These are phyloP conservation scores for Xenosphaeropsis pyriputrescens DNA, from an alignment of 2,329 filamentous ascomycete genomes.

Conservation along the genomic window DNA sequence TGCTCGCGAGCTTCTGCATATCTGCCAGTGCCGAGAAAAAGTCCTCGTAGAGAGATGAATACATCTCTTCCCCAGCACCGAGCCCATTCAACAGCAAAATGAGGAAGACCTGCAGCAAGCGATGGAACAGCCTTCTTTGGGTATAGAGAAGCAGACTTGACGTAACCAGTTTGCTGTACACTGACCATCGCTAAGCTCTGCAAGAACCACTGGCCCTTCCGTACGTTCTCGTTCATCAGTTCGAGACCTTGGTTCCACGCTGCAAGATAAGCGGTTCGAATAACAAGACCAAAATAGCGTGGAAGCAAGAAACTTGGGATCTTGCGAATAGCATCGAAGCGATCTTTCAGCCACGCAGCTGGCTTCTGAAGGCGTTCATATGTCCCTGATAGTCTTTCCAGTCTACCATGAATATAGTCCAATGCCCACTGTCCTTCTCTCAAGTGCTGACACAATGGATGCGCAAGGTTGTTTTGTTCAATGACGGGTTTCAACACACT, in stretches of 20 bases:
- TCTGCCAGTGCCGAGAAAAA: constrained; percentile 82
- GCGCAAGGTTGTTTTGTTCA: constrained; percentile 77
- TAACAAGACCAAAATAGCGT: constrained; percentile 80
- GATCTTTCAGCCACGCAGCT: constrained; percentile 65
- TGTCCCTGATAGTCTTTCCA: constrained; percentile 56
- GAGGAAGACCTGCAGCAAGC: constrained; percentile 81
- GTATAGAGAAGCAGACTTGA: constrained; percentile 83
- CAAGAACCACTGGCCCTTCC: constrained; percentile 74
- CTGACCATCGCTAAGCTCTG: constrained; percentile 84
- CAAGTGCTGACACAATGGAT: constrained; percentile 86
- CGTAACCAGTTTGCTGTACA: constrained; percentile 76
- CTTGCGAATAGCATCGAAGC: constrained; percentile 72
- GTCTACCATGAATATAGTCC: constrained; percentile 69
- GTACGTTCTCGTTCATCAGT: constrained; percentile 65
- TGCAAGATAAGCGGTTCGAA: constrained; percentile 78
- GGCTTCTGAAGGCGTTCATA: constrained; percentile 45
- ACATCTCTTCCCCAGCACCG: constrained; percentile 96
- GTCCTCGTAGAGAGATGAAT: constrained; percentile 84
- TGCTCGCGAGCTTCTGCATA: constrained; percentile 86
- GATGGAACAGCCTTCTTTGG: constrained; percentile 73
- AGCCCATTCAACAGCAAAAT: constrained; percentile 89
- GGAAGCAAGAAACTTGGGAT: constrained; percentile 84
- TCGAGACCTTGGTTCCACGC: constrained; percentile 66
- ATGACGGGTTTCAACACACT: constrained; percentile 78
- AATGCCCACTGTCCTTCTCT: constrained; percentile 85